Evolutionary conservation across 768 basidiomycete species (phyloP).

Genomic region (Phallus indusiatus): DNA sequence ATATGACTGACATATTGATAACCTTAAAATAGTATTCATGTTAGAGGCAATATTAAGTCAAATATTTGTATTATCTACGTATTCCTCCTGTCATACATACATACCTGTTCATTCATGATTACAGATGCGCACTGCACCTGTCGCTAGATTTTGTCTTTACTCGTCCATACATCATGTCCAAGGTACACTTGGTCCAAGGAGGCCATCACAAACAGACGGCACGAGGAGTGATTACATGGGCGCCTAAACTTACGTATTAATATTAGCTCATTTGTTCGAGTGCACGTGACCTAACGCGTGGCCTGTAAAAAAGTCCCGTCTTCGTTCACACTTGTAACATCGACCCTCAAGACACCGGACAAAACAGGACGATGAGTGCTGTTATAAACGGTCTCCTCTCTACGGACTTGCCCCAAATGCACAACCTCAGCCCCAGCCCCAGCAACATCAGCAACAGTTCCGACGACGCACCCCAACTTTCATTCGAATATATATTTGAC

Average conservation of each 20-base stretch:
- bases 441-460: slow-evolving; percentile 21
- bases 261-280: neutral
- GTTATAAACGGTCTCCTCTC: neutral
- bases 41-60: no score
- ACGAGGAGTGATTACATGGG: neutral
- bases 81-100: neutral
- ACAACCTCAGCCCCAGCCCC: neutral
- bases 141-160: no score
- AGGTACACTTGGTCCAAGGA: no score
- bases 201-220: no score
- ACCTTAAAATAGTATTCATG: no score
- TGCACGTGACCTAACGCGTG: slow-evolving; percentile 8
- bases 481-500: slow-evolving; percentile 55
- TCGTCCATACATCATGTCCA: no score
- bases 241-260: neutral
- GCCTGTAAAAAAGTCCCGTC: neutral
- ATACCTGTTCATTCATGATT: neutral
- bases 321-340: neutral
- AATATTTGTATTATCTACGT: no score
- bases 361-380: neutral
- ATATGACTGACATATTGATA: no score
- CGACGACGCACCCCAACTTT: slow-evolving; percentile 54
- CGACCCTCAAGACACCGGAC: neutral
- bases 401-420: neutral
- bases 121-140: no score